These are phyloP conservation scores for Pichia cephalocereana DNA, from an alignment of 805 yeast species.

Conservation along the genomic window DNA sequence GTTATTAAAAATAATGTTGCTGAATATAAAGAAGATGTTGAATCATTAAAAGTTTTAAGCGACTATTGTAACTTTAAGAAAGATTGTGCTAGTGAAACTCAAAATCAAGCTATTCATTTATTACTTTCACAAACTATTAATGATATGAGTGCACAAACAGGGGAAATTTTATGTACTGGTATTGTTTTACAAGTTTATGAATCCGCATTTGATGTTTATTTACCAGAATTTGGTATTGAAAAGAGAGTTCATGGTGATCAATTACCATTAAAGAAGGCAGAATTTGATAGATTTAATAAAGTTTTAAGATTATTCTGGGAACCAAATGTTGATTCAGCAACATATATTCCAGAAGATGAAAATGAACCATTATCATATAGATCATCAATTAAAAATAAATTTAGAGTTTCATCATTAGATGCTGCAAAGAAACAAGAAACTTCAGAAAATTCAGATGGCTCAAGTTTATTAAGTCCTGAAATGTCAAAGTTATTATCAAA, in stretches of 20 bases:
- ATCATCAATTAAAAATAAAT: constrained; percentile 68
- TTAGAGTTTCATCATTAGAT: constrained; percentile 58
- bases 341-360: constrained; percentile 87
- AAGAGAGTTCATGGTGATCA: constrained; percentile 97
- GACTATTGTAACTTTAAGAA: constrained; percentile 94
- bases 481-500: constrained; percentile 39
- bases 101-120: constrained; percentile 89
- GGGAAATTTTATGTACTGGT: constrained; percentile 78
- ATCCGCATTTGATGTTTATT: constrained; percentile 86
- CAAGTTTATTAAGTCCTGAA: constrained; percentile 29
- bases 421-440: constrained; percentile 52
- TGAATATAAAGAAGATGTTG: constrained; percentile 45
- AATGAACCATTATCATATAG: constrained; percentile 67
- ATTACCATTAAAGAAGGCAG: constrained; percentile 85
- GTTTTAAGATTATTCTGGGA: constrained; percentile 86
- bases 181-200: constrained; percentile 89
- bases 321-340: constrained; percentile 83
- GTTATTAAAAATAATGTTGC: constrained; percentile 37
- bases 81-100: constrained; percentile 89
- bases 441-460: constrained; percentile 16
- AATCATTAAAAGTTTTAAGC: constrained; percentile 68
- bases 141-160: constrained; percentile 60
- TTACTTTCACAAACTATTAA: constrained; percentile 75
- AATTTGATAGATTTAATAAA: constrained; percentile 63
- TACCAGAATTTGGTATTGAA: constrained; percentile 92